A percentile compares a stretch with the other conserved stretches of the same genome.
These are phyloP conservation scores for Phytopythium kandeliae DNA, from an alignment of 352 stramenopile species.

Conservation along the genomic window DNA sequence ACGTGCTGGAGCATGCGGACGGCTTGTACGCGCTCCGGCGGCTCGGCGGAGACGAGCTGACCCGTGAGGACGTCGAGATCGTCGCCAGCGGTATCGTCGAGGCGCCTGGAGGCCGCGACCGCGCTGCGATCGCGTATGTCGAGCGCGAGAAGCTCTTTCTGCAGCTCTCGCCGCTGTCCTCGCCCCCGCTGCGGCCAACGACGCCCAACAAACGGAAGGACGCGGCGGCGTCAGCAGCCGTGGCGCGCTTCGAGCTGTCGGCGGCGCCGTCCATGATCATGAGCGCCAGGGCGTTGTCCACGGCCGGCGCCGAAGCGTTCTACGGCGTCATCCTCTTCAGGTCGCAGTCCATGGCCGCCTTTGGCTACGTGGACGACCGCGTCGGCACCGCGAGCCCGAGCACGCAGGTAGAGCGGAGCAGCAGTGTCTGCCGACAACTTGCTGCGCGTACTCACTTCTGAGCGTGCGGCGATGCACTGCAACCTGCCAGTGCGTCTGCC, in stretches of 20 bases:
- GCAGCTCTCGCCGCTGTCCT: slow-evolving; percentile 10
- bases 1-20: slow-evolving; percentile 28
- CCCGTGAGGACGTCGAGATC: slow-evolving; percentile 23
- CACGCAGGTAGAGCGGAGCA: slow-evolving; percentile 6
- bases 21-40: slow-evolving; percentile 31
- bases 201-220: slow-evolving; percentile 3
- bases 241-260: slow-evolving; percentile 51
- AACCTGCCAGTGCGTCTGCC: slow-evolving; percentile 25
- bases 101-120: slow-evolving; percentile 19
- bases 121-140: slow-evolving; percentile 43
- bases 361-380: slow-evolving; percentile 50
- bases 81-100: slow-evolving; percentile 44
- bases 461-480: not conserved
- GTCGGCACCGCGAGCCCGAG: slow-evolving; percentile 1
- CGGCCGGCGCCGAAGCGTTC: slow-evolving; percentile 28
- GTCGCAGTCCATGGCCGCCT: slow-evolving; percentile 45
- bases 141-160: slow-evolving; percentile 29
- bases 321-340: slow-evolving; percentile 60
- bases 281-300: slow-evolving; percentile 29
- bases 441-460: too few species aligned
- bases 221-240: not conserved
- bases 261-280: slow-evolving; percentile 45
- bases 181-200: slow-evolving; percentile 1
- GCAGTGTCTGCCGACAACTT: too few species aligned
- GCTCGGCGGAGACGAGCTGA: slow-evolving; percentile 24